These are phyloP conservation scores for Penicillium brasilianum DNA, from an alignment of 2,329 filamentous ascomycete genomes.

Conservation along the genomic window DNA sequence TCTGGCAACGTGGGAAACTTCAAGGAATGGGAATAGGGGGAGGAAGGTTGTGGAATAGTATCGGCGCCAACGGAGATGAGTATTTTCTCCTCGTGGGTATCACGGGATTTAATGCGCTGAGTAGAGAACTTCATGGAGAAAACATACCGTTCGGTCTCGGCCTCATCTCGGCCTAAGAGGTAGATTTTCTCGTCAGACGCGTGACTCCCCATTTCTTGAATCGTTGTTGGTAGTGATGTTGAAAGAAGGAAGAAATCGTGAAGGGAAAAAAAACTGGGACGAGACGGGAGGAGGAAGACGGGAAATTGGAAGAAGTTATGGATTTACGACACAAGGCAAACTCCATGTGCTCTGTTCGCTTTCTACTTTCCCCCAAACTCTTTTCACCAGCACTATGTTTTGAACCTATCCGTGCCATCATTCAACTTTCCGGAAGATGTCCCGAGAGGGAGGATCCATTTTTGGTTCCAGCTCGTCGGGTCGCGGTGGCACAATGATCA, in stretches of 20 bases:
- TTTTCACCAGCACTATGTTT: neutral
- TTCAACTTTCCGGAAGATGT: neutral
- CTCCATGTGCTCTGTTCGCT: neutral
- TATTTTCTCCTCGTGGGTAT: neutral
- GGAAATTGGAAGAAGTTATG: neutral
- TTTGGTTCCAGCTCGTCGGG: neutral
- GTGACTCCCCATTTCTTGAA: slow-evolving; percentile 5
- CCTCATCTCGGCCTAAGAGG: slow-evolving; percentile 25
- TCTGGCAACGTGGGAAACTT: neutral
- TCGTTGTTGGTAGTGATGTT: neutral
- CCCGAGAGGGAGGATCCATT: neutral
- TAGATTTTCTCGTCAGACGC: slow-evolving; percentile 21
- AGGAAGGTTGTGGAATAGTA: neutral
- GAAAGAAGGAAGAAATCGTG: neutral
- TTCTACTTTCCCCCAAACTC: neutral
- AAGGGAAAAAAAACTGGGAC: neutral
- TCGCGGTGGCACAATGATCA: neutral
- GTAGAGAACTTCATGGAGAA: neutral
- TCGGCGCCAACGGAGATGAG: neutral
- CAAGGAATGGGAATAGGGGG: neutral
- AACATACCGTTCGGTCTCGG: slow-evolving; percentile 31
- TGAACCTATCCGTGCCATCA: neutral
- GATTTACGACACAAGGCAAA: neutral
- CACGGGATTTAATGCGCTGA: neutral
- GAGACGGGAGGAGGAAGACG: neutral